Evolutionary conservation across 805 yeast species (phyloP).

Genomic region (Candida corydali): DNA sequence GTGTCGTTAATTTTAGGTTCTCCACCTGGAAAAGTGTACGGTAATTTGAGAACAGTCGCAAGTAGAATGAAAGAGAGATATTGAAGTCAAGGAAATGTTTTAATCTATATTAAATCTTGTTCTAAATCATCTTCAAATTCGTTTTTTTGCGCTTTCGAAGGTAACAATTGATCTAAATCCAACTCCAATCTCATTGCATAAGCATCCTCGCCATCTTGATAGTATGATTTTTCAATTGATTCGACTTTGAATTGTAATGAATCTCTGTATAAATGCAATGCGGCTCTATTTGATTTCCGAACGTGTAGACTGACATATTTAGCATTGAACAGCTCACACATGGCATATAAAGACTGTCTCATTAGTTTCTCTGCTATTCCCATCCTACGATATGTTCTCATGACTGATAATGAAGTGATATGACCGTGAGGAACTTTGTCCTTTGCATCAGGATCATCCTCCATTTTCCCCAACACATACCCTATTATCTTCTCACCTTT

Average conservation of each 20-base stretch:
- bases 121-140: slow-evolving; percentile 51
- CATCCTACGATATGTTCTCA: slow-evolving; percentile 93
- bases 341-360: slow-evolving; percentile 76
- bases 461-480: slow-evolving; percentile 94
- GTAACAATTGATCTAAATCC: slow-evolving; percentile 55
- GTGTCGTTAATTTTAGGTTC: slow-evolving; percentile 93
- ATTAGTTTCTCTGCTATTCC: slow-evolving; percentile 90
- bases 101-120: slow-evolving; percentile 19
- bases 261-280: slow-evolving; percentile 84
- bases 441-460: slow-evolving; percentile 79
- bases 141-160: slow-evolving; percentile 47
- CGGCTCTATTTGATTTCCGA: slow-evolving; percentile 89
- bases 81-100: too few species aligned
- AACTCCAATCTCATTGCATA: slow-evolving; percentile 84
- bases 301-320: slow-evolving; percentile 88
- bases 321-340: slow-evolving; percentile 78
- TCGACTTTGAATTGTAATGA: slow-evolving; percentile 80
- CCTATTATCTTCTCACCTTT: slow-evolving; percentile 87
- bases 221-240: slow-evolving; percentile 80
- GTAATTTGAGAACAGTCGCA: slow-evolving; percentile 94
- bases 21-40: slow-evolving; percentile 98
- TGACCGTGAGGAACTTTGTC: slow-evolving; percentile 86
- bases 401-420: slow-evolving; percentile 87
- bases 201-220: slow-evolving; percentile 97
- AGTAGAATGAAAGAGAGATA: slow-evolving; percentile 96